Evolutionary conservation across 768 basidiomycete species (phyloP).

Genomic region (Tulasnella sp.): DNA sequence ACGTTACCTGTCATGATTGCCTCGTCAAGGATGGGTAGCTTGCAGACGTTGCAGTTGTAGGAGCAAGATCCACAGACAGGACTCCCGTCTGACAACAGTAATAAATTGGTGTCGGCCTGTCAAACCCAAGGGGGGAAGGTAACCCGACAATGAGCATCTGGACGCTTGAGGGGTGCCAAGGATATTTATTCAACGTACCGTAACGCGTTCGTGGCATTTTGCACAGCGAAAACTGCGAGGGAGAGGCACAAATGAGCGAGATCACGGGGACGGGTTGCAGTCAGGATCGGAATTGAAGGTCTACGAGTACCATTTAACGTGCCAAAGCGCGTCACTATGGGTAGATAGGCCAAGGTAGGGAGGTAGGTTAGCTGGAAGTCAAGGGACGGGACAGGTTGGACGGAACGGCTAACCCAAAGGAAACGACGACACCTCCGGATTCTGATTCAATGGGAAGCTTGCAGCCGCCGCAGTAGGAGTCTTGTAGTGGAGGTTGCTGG

Average conservation of each 20-base stretch:
- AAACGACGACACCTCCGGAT: slow-evolving; percentile 78
- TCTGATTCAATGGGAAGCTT: slow-evolving; percentile 69
- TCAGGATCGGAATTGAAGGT: neutral
- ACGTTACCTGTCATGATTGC: slow-evolving; percentile 82
- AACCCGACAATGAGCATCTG: neutral
- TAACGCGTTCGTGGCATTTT: slow-evolving; percentile 85
- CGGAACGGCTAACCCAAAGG: slow-evolving; percentile 75
- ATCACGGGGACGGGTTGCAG: neutral
- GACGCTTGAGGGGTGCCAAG: neutral
- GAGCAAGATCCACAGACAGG: slow-evolving; percentile 91
- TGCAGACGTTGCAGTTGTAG: slow-evolving; percentile 92
- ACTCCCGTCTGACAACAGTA: slow-evolving; percentile 92
- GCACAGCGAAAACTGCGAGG: slow-evolving; percentile 71
- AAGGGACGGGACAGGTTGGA: neutral
- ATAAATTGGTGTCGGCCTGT: slow-evolving; percentile 84
- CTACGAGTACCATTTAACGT: slow-evolving; percentile 54
- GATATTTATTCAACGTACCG: too few species aligned
- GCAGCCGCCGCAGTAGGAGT: slow-evolving; percentile 61
- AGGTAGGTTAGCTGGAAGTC: slow-evolving; percentile 9
- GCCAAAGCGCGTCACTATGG: slow-evolving; percentile 80
- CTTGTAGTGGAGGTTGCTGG: neutral
- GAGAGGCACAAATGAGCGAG: slow-evolving; percentile 8
- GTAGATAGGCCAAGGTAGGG: slow-evolving; percentile 16
- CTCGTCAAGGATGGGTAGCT: slow-evolving; percentile 89
- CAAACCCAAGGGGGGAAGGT: neutral